These are phyloP conservation scores for Hyphopichia fennica DNA, from an alignment of 1,139 yeast species.

Conservation along the genomic window DNA sequence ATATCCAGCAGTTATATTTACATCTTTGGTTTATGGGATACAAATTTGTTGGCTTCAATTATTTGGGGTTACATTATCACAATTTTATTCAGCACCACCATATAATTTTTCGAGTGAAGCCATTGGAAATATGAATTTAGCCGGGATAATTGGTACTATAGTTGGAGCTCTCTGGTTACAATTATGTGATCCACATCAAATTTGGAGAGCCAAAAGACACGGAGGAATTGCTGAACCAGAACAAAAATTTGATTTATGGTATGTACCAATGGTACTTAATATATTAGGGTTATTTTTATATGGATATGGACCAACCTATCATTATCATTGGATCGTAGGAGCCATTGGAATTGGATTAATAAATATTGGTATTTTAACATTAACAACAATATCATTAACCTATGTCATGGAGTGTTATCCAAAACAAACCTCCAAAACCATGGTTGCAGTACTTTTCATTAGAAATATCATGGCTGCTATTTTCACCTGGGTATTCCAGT, in stretches of 20 bases:
- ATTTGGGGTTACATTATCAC: constrained; percentile 3
- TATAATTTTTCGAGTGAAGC: constrained; percentile 4
- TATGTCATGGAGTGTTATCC: constrained; percentile 8
- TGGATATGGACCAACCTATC: constrained; percentile 5
- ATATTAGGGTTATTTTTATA: constrained; percentile 5
- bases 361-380: constrained; percentile 1
- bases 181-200: constrained; percentile 1
- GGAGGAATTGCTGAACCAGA: constrained; percentile 7
- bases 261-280: constrained; percentile 4
- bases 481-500: constrained; percentile 43
- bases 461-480: constrained; percentile 19
- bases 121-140: constrained; percentile 5
- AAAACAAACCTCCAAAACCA: constrained; percentile 4
- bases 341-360: constrained; percentile 4
- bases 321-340: constrained; percentile 5
- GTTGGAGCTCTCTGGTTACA: constrained; percentile 1
- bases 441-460: constrained; percentile 6
- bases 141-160: constrained; percentile 6
- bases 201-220: constrained; percentile 5
- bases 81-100: constrained; percentile 4
- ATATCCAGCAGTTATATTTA: constrained; percentile 6
- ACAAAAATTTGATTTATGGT: constrained; percentile 1
- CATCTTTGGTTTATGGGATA: constrained; percentile 3
- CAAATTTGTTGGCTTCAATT: constrained; percentile 6
- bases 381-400: constrained; percentile 3